Evolutionary conservation across 192 early-diverging fungal species (phyloP), one percentile per base, ranked within the genome.

Genomic region (Coemansia sp.): DNA sequence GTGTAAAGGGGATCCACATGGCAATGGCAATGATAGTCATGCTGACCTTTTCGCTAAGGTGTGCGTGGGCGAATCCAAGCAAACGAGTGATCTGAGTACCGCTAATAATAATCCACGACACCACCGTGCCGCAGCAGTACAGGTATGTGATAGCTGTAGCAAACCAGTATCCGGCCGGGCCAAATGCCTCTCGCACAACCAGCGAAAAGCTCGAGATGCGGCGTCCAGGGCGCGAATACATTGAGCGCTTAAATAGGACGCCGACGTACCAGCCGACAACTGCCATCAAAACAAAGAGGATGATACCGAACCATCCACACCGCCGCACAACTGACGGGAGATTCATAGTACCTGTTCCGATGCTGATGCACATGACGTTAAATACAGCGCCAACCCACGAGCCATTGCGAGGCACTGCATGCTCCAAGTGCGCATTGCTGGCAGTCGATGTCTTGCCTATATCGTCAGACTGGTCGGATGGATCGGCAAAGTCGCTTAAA

Each of bases 271-370:
- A 68, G 59, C 91, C 89, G 76, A 93, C 89, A 3, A 93, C 63
- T 24, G 89, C 90, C 36, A 91, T 89, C 42, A 93, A 74, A 7
- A 90, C 47, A 54, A 96, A 77, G 61, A 96, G 74, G 22, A 89
- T 71, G 11, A 93, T 65, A 67, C 91, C 90, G 47, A 93, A 85
- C 94, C 94, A 96, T 1, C 94, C 94, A 68, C 88, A 84, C 29
- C 90, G 85, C 51, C 75, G 83, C 20, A 96, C 83, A 1, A 92
- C 91, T 40, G 88, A 91, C 0, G 94, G 94, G 41, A 96, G 84
- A 63, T 93, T 91, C 61, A 96, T 88, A 7, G 90, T 87, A 15
- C 94, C 94, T 3, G 90, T 91, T 38, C 93, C 93, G 55, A 91
- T 90, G 33, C 92, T 88, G 22, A 91, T 90, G 72, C 93, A 94